Evolutionary conservation across 2,329 filamentous ascomycete species (phyloP).

Genomic region (Botrytis fabae): DNA sequence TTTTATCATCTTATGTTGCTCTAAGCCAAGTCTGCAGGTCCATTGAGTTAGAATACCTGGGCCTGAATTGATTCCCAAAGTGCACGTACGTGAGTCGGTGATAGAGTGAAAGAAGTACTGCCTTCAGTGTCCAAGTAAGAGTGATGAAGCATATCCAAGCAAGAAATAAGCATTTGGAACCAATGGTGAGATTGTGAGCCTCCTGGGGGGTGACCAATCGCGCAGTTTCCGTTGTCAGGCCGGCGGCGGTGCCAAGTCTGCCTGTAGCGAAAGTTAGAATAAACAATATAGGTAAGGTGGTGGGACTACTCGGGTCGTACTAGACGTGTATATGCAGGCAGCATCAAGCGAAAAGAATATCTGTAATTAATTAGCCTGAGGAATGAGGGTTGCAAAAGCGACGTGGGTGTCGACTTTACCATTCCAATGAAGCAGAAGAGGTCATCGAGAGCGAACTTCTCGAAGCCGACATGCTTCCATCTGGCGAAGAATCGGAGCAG

Average conservation of each 20-base stretch:
- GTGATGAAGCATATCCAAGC: conserved; percentile 12
- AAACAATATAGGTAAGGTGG: background rate
- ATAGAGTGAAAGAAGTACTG: conserved; percentile 7
- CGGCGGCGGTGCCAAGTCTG: background rate
- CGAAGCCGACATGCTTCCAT: conserved; percentile 7
- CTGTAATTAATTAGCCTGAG: background rate
- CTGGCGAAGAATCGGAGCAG: background rate
- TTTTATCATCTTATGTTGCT: conserved; percentile 6
- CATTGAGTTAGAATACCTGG: background rate
- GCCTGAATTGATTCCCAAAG: no score
- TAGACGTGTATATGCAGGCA: background rate
- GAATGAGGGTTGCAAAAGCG: no score
- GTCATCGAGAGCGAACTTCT: conserved; percentile 1
- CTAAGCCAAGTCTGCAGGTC: background rate
- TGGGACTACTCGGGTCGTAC: background rate
- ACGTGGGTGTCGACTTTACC: background rate
- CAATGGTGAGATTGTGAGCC: background rate
- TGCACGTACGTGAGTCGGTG: background rate
- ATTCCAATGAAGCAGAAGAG: background rate
- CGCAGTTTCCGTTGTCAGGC: background rate
- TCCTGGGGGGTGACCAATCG: background rate
- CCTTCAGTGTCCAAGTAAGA: conserved; percentile 7
- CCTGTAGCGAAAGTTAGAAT: background rate
- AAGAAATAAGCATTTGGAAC: background rate
- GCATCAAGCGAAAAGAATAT: background rate